Conservation (phyloP, 257 asterid species). For the Solanum etuberosum region DNA sequence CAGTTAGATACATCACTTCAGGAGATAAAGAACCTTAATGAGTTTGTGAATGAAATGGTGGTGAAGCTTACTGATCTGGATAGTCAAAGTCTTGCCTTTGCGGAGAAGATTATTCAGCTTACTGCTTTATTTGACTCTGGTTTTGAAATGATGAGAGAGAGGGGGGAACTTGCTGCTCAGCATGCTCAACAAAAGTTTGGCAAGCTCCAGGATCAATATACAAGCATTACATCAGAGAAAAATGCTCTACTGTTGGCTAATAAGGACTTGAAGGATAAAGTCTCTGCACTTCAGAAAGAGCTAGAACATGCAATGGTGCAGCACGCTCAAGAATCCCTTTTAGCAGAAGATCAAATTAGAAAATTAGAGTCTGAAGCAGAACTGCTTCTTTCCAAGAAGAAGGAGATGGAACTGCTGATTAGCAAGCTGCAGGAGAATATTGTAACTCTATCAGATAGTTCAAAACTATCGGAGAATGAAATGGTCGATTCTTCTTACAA, state of each 20-base stretch:
- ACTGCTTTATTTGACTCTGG: constrained; percentile 52
- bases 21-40: constrained; percentile 61
- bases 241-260: constrained; percentile 40
- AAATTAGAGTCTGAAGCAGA: constrained; percentile 65
- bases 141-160: constrained; percentile 54
- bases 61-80: constrained; percentile 57
- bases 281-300: constrained; percentile 76
- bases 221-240: constrained; percentile 47
- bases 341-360: constrained; percentile 62
- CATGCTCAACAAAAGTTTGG: constrained; percentile 58
- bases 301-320: constrained; percentile 81
- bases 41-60: constrained; percentile 50
- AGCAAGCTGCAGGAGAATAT: constrained; percentile 49
- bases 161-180: constrained; percentile 51
- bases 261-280: constrained; percentile 49
- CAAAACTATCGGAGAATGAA: constrained; percentile 51
- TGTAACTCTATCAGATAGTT: constrained; percentile 41
- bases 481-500: constrained; percentile 44
- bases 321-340: constrained; percentile 85
- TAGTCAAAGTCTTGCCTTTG: constrained; percentile 54
- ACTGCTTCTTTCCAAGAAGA: constrained; percentile 48
- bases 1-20: constrained; percentile 44
- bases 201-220: constrained; percentile 37
- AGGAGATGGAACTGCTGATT: constrained; percentile 49
- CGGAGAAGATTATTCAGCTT: constrained; percentile 53